Evolutionary conservation across 345 rosid species (phyloP).

Genomic region (Heritiera fomes): DNA sequence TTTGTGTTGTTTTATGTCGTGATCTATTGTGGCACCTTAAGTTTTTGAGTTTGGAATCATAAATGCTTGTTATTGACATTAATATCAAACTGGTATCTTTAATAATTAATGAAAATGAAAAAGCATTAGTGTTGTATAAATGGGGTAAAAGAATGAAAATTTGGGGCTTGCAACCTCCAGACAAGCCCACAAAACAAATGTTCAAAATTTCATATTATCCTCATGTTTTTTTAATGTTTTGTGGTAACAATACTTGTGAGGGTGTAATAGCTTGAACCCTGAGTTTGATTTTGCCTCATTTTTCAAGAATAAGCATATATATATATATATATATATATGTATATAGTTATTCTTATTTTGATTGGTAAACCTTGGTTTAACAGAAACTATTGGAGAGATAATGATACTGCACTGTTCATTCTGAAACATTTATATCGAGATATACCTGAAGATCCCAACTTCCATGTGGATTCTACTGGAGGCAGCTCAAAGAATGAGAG

Average conservation of each 20-base stretch:
- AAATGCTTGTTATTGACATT: not conserved
- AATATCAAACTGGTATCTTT: not conserved
- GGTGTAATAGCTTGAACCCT: not conserved
- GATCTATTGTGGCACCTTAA: not conserved
- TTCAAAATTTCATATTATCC: not conserved
- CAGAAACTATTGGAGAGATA: conserved; percentile 99
- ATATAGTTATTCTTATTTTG: not conserved
- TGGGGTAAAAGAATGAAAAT: not conserved
- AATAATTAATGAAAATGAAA: not conserved
- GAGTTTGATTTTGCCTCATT: not conserved
- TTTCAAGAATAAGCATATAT: not conserved
- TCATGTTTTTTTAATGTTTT: not conserved
- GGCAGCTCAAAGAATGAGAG: conserved; percentile 36
- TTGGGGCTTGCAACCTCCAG: not conserved
- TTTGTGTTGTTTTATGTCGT: not conserved
- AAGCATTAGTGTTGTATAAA: not conserved
- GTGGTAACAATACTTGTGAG: not conserved
- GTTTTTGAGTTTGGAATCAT: not conserved
- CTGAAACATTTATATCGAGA: conserved; percentile 78
- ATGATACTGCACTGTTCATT: conserved; percentile 89
- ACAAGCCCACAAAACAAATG: not conserved
- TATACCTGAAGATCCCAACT: conserved; percentile 51
- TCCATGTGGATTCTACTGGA: not conserved
- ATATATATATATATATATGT: too few species aligned
- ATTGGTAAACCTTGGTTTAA: conserved; percentile 19